Evolutionary conservation across 1,284 basidiomycete genomes (phyloP), one percentile per base, ranked within the genome.

Genomic region (Amylostereum areolatum): DNA sequence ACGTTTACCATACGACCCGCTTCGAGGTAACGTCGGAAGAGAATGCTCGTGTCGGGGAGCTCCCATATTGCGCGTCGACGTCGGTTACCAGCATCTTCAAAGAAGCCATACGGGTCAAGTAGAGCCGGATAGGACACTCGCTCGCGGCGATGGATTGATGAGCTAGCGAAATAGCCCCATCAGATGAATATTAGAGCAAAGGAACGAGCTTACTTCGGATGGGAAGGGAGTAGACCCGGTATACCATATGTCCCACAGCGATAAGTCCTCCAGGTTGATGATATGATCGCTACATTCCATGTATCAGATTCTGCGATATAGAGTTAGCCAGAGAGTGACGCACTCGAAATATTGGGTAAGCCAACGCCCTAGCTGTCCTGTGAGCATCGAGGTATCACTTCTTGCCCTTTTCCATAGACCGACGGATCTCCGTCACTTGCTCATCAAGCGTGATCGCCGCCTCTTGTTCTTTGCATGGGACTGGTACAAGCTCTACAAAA

Each of bases 1-100:
- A 88, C 75, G 58, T 91, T 91, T 64, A 91, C 77, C 76, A 85
- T 78, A 63, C 75, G 80, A 41, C 86, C 86, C 43, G 84, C 84
- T 55, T 89, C 83, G 47, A 83, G 68, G 64, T 89, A 90, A 18
- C 85, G 73, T 40, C 69, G 68, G 66, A 89, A 89, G n/a, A 89
- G 68, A 48, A 90, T 83, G 55, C 76, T 80, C 5, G 78, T 82
- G 57, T 91, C 88, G 0, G 85, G 81, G 46, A 82, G 70, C 51
- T 74, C 68, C 69, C 71, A 77, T 4, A 80, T 61, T n/a, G 32
- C 52, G 36, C 53, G 58, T 35, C 54, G 53, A 12, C 40, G 46
- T 36, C 59, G 56, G 3, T 59, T 58, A 27, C 51, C 50, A 9
- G 44, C 51, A 39, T 30, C 39, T 44, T 47, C 55, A n/a, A 62